These are phyloP conservation scores for Phaseolus coccineus DNA, from an alignment of 331 rosid genomes.

Conservation along the genomic window DNA sequence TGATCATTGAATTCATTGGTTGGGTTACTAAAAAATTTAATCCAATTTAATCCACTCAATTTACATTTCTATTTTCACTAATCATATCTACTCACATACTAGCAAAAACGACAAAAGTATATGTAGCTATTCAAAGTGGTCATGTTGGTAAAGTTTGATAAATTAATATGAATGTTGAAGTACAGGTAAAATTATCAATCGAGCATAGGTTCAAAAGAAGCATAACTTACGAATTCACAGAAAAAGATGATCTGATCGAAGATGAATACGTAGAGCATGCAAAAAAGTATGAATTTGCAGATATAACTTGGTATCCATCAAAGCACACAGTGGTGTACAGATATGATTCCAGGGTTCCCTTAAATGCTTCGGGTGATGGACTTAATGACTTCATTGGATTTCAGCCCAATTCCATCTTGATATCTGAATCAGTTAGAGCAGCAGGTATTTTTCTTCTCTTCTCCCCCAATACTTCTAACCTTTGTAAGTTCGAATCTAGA, in stretches of 20 bases:
- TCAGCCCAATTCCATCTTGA: conserved; percentile 54
- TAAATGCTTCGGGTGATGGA: conserved; percentile 60
- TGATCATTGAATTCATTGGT: too few species aligned
- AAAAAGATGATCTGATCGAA: conserved; percentile 54
- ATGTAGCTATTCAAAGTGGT: not conserved
- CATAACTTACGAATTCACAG: conserved; percentile 58
- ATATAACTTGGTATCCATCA: conserved; percentile 83
- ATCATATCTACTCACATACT: too few species aligned
- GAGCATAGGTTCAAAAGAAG: conserved; percentile 76
- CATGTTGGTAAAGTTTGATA: not conserved
- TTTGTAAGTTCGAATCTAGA: too few species aligned
- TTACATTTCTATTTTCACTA: too few species aligned
- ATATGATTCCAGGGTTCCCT: conserved; percentile 72
- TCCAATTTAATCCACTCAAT: too few species aligned
- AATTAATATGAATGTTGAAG: not conserved
- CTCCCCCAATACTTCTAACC: not conserved
- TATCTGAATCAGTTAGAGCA: conserved; percentile 48
- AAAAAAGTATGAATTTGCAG: conserved; percentile 70
- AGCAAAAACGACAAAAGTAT: too few species aligned
- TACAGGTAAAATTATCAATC: conserved; percentile 65
- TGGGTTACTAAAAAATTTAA: too few species aligned
- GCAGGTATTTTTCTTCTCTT: conserved; percentile 46
- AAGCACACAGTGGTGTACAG: conserved; percentile 63
- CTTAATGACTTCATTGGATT: conserved; percentile 71
- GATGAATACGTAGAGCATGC: conserved; percentile 61